Evolutionary conservation across 78 protist genomes (phyloP).

Genomic region (Dictyostelium discoideum): DNA sequence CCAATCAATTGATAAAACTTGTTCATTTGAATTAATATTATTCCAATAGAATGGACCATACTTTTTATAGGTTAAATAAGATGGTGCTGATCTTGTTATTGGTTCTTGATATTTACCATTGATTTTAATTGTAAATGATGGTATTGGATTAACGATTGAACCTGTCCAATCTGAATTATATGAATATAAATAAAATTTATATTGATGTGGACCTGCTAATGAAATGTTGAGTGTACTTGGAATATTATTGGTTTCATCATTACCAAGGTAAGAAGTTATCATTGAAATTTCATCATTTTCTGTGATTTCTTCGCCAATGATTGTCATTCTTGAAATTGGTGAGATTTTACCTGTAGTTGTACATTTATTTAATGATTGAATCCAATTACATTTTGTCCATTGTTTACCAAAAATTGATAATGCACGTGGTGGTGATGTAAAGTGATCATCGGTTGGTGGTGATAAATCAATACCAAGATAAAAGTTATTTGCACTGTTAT

Average conservation of each 20-base stretch:
- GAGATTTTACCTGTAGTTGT: not conserved
- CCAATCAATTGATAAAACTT: not conserved
- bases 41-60: conserved; percentile 8
- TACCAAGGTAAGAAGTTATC: not conserved
- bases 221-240: not conserved
- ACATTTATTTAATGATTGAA: not conserved
- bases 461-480: conserved; percentile 16
- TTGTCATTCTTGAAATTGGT: not conserved
- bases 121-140: not conserved
- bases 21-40: not conserved
- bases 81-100: not conserved
- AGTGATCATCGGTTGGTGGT: not conserved
- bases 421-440: not conserved
- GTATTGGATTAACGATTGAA: not conserved
- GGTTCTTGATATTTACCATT: not conserved
- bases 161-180: not conserved
- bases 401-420: not conserved
- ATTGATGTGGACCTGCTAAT: not conserved
- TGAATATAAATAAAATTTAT: not conserved
- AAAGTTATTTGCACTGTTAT: not conserved
- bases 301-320: not conserved
- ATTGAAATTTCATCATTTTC: not conserved
- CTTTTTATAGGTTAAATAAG: not conserved
- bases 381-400: conserved; percentile 17
- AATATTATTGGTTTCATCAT: not conserved